These are phyloP conservation scores for Adansonia rubrostipa DNA, from an alignment of 441 rosid genomes.

Conservation along the genomic window DNA sequence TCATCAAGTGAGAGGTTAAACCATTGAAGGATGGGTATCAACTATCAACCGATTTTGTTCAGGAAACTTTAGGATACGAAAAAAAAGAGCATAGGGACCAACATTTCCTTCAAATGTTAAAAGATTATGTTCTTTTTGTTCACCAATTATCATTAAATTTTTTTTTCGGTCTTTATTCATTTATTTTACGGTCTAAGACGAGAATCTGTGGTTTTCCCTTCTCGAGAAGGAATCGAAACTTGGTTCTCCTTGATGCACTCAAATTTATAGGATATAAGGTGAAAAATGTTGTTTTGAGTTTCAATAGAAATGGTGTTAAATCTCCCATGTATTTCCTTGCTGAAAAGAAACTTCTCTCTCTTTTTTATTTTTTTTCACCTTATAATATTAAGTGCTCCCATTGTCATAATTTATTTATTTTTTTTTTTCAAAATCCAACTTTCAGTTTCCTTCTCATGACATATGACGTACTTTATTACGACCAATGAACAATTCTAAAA, in stretches of 20 bases:
- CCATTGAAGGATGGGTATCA: neutral
- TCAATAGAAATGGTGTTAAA: neutral
- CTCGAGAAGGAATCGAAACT: too few relatives aligned
- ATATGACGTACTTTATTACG: too few relatives aligned
- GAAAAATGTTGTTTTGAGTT: neutral
- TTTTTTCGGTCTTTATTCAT: too few relatives aligned
- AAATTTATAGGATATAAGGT: neutral
- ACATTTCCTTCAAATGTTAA: neutral
- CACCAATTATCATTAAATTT: neutral
- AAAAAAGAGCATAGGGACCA: neutral
- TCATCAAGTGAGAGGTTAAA: neutral
- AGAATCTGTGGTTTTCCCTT: too few relatives aligned
- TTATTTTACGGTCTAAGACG: too few relatives aligned
- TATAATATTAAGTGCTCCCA: too few relatives aligned
- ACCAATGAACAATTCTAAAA: too few relatives aligned
- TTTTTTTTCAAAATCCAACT: too few relatives aligned
- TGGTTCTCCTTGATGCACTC: neutral
- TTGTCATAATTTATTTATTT: too few relatives aligned
- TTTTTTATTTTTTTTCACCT: too few relatives aligned
- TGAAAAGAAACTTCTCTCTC: neutral
- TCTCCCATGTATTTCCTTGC: neutral
- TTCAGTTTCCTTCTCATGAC: too few relatives aligned
- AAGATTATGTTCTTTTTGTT: neutral
- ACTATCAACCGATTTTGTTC: neutral
- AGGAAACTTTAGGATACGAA: neutral